Evolutionary conservation across 225 moss, liverwort and hornwort genomes (phyloP).

Genomic region (Sphagnum tenellum): DNA sequence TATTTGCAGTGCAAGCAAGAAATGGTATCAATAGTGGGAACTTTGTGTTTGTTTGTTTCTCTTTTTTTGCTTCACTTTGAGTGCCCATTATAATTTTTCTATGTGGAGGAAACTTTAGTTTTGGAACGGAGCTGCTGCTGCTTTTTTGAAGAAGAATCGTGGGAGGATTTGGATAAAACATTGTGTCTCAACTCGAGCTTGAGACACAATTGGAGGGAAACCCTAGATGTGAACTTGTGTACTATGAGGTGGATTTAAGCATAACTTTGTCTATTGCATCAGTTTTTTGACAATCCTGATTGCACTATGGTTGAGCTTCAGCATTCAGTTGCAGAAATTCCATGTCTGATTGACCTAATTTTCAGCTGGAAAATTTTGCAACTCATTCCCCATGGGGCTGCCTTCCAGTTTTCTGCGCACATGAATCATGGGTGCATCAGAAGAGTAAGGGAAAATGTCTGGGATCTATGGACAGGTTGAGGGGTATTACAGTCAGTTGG

Average conservation of each 20-base stretch:
- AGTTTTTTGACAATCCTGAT: no score
- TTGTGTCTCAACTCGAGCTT: no score
- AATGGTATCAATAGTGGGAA: neutral
- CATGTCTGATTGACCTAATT: no score
- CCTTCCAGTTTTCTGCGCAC: conserved; percentile 1
- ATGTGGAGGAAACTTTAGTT: no score
- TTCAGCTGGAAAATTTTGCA: neutral
- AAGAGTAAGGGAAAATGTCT: neutral
- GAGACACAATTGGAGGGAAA: no score
- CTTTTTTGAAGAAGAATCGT: neutral
- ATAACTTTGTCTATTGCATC: no score
- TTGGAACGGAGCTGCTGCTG: no score
- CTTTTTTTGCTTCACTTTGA: neutral
- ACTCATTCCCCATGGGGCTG: no score
- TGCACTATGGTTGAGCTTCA: neutral
- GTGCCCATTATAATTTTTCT: no score
- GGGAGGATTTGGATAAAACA: neutral
- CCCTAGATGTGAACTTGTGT: no score
- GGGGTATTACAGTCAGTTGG: conserved; percentile 44
- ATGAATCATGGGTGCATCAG: neutral
- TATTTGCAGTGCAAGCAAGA: no score
- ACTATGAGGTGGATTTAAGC: no score
- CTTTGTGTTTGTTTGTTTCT: neutral
- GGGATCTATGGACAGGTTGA: conserved; percentile 24
- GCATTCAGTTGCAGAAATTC: neutral